A percentile compares a stretch with the other conserved stretches of the same genome.
phyloP scores from a whole-genome alignment of 257 asterid species.

The Lavandula angustifolia region DNA sequence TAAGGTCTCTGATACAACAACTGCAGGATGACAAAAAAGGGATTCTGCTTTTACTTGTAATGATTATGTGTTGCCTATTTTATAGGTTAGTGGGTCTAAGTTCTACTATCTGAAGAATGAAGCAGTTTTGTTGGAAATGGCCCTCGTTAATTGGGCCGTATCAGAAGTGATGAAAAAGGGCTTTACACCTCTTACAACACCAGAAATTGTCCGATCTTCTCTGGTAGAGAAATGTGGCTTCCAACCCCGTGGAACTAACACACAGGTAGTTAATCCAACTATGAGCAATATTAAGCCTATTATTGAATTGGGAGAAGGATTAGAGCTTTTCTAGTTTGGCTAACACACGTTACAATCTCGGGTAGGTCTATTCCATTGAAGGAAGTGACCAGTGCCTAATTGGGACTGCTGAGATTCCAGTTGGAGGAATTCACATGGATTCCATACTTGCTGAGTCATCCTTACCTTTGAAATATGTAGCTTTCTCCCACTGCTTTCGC shows the following conservation, averaged over 20 bases:
- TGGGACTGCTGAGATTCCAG: conserved; percentile 98
- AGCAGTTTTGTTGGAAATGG: conserved; percentile 91
- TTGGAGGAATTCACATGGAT: conserved; percentile 97
- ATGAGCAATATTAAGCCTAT: neutral
- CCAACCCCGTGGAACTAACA: conserved; percentile 96
- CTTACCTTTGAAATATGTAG: conserved; percentile 86
- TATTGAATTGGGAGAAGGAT: conserved; percentile 12
- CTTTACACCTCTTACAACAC: conserved; percentile 84
- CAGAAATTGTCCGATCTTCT: conserved; percentile 93
- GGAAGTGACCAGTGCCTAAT: conserved; percentile 94
- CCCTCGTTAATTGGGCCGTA: conserved; percentile 88
- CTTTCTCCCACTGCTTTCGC: conserved; percentile 94
- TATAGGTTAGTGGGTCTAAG: conserved; percentile 92
- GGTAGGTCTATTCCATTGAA: conserved; percentile 92
- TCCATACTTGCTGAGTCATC: conserved; percentile 76
- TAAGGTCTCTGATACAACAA: neutral
- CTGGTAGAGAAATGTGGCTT: conserved; percentile 95
- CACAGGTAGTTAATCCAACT: conserved; percentile 61
- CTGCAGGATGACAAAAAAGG: neutral
- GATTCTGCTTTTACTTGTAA: conserved; percentile 3
- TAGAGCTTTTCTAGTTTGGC: conserved; percentile 24
- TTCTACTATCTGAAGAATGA: conserved; percentile 96
- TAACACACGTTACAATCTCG: conserved; percentile 26
- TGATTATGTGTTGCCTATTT: conserved; percentile 9
- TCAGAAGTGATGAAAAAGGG: conserved; percentile 91